A percentile compares a stretch with the other conserved stretches of the same genome.
Evolutionary conservation across 208 protist species (phyloP).

Genomic region (Trypanosoma mega): DNA sequence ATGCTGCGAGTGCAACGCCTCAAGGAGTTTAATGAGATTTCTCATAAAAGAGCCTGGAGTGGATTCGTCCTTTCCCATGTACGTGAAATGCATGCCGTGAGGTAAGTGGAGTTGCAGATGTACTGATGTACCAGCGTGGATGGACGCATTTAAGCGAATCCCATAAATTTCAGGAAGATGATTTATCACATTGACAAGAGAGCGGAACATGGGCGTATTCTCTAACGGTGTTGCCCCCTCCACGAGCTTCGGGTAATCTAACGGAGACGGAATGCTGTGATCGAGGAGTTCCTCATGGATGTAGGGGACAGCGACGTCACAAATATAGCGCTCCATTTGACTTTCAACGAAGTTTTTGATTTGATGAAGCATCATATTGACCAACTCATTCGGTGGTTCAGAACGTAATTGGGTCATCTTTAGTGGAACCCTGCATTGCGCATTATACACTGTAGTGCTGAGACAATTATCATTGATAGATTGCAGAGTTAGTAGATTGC

Average conservation of each 20-base stretch:
- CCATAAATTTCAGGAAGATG: slow-evolving; percentile 22
- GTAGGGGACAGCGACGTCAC: slow-evolving; percentile 18
- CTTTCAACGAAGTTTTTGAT: slow-evolving; percentile 14
- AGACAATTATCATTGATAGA: no score
- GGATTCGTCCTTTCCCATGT: slow-evolving; percentile 4
- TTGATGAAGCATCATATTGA: slow-evolving; percentile 16
- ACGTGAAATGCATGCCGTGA: slow-evolving; percentile 12
- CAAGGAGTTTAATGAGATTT: no score
- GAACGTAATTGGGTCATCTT: slow-evolving; percentile 5
- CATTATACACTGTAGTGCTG: no score
- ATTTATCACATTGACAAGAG: slow-evolving; percentile 15
- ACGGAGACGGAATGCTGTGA: slow-evolving; percentile 18
- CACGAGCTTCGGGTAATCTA: slow-evolving; percentile 13
- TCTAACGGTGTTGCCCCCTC: slow-evolving; percentile 15
- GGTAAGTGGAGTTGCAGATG: slow-evolving; percentile 17
- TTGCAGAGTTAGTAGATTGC: no score
- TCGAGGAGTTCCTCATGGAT: slow-evolving; percentile 20
- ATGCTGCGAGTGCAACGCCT: not conserved
- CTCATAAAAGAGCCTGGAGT: not conserved
- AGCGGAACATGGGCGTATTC: slow-evolving; percentile 22
- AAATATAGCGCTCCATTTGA: slow-evolving; percentile 19
- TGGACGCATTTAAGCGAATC: slow-evolving; percentile 3
- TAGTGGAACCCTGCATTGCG: not conserved
- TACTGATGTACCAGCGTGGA: slow-evolving; percentile 14
- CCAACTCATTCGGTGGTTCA: slow-evolving; percentile 22